Conservation (phyloP, 1,139 yeast genomes). For the Candida smagusa region DNA sequence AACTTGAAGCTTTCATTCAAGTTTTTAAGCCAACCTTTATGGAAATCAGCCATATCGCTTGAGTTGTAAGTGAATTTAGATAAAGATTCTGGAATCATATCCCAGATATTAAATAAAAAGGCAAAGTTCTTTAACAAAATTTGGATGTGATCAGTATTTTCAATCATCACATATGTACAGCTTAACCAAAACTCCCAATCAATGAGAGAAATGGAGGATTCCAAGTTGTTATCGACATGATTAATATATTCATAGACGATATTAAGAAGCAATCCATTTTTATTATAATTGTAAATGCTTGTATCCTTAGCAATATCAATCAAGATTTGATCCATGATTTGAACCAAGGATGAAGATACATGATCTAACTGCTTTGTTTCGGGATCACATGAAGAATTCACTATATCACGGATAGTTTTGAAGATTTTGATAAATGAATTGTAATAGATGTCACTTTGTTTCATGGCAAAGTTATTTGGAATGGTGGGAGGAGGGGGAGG, state of each 20-base stretch:
- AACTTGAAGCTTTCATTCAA: conserved; percentile 38
- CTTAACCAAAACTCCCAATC: conserved; percentile 80
- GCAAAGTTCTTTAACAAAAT: conserved; percentile 62
- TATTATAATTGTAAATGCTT: conserved; percentile 43
- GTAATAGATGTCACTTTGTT: conserved; percentile 33
- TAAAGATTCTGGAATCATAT: conserved; percentile 50
- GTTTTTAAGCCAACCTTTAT: conserved; percentile 32
- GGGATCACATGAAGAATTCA: conserved; percentile 22
- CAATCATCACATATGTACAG: conserved; percentile 56
- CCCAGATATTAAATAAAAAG: conserved; percentile 73
- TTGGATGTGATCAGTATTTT: conserved; percentile 58
- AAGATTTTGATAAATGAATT: conserved; percentile 41
- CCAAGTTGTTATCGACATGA: conserved; percentile 27
- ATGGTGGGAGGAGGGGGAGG: conserved; percentile 13
- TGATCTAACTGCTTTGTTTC: conserved; percentile 5
- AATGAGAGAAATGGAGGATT: conserved; percentile 19
- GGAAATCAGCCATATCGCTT: background rate
- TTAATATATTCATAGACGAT: conserved; percentile 45
- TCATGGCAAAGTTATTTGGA: conserved; percentile 10
- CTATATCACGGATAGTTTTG: conserved; percentile 44
- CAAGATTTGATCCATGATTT: conserved; percentile 31
- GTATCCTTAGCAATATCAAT: conserved; percentile 38
- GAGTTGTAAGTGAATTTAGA: conserved; percentile 7
- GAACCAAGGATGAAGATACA: conserved; percentile 11
- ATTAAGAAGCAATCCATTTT: conserved; percentile 44